A percentile compares a stretch with the other conserved stretches of the same genome.
These are phyloP conservation scores for Cyclanthera cordifolia DNA, from an alignment of 306 rosid genomes.

Conservation along the genomic window DNA sequence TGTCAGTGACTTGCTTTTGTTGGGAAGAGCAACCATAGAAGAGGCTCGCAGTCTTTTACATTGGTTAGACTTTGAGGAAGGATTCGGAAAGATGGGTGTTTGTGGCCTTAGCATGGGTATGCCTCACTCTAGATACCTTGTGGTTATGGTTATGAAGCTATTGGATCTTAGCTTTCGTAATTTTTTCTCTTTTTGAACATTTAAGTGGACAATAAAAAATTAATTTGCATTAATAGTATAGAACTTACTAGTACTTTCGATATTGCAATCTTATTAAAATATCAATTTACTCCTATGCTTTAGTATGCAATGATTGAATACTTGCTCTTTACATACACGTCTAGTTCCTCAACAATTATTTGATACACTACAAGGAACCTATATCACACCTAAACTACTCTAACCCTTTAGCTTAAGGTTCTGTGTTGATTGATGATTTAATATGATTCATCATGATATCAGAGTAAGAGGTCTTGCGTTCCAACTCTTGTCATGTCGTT, in stretches of 20 bases:
- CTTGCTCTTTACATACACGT: background rate
- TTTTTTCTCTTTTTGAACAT: background rate
- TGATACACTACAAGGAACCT: background rate
- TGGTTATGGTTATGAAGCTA: background rate
- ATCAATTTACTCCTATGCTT: background rate
- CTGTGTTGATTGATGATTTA: too few species aligned
- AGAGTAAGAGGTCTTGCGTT: too few species aligned
- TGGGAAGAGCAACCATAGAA: conserved; percentile 94
- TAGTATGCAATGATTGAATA: background rate
- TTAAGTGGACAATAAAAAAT: background rate
- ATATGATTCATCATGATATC: too few species aligned
- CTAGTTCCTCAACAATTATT: background rate
- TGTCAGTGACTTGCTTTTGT: conserved; percentile 88
- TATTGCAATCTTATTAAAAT: background rate
- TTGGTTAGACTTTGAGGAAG: conserved; percentile 82
- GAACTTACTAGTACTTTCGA: background rate
- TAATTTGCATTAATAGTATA: background rate
- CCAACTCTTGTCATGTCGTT: too few species aligned
- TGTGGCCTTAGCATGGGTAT: conserved; percentile 99
- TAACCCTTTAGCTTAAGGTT: too few species aligned
- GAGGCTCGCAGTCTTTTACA: conserved; percentile 86
- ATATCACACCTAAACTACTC: background rate
- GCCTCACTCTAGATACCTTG: conserved; percentile 19
- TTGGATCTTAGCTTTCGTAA: background rate
- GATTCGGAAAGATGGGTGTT: conserved; percentile 91